These are phyloP conservation scores for Aspergillus incahuasiensis DNA, from an alignment of 495 filamentous ascomycete species.

Conservation along the genomic window DNA sequence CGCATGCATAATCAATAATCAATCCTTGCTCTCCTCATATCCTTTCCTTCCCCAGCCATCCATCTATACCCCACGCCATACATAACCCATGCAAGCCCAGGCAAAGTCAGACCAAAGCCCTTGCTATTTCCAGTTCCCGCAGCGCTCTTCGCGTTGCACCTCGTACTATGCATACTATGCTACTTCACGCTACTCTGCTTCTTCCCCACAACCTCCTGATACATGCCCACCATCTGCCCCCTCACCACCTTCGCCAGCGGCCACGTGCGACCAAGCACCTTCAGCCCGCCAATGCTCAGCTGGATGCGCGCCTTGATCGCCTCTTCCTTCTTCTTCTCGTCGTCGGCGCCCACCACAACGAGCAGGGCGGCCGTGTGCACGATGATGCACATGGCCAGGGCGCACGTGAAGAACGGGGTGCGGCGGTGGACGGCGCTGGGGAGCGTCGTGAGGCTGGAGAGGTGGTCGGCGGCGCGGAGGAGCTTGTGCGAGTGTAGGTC, in stretches of 20 bases:
- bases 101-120: too few species aligned
- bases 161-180: too few species aligned
- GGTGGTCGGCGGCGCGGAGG: conserved; percentile 61
- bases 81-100: too few species aligned
- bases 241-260: conserved; percentile 58
- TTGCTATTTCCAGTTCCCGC: too few species aligned
- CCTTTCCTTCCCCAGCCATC: too few species aligned
- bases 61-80: too few species aligned
- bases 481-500: conserved; percentile 65
- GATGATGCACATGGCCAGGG: conserved; percentile 47
- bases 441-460: conserved; percentile 69
- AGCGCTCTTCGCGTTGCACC: too few species aligned
- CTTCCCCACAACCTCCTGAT: conserved; percentile 15
- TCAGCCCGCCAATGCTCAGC: conserved; percentile 68
- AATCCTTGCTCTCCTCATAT: too few species aligned
- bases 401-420: conserved; percentile 75
- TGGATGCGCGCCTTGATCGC: conserved; percentile 59
- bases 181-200: too few species aligned
- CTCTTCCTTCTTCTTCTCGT: conserved; percentile 57
- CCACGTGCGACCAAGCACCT: conserved; percentile 63
- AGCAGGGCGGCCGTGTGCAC: conserved; percentile 38
- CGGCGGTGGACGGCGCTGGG: conserved; percentile 59
- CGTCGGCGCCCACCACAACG: too few species aligned
- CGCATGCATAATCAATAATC: too few species aligned
- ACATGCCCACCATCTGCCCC: conserved; percentile 48